These are phyloP conservation scores for Darksidea phi DNA, from an alignment of 495 filamentous ascomycete species.

Conservation along the genomic window DNA sequence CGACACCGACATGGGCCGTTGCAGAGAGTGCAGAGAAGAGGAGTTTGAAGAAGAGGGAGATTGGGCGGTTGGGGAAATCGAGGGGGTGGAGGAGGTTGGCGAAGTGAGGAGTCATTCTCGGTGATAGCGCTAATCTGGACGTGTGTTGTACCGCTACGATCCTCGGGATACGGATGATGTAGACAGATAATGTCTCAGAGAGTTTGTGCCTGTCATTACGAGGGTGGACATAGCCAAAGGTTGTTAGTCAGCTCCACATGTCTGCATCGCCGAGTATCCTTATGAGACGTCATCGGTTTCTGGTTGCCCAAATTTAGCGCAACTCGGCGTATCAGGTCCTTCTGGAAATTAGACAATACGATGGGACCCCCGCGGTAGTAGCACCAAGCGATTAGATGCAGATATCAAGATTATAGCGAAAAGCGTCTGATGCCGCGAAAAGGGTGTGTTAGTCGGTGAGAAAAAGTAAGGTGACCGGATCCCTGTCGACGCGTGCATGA, in stretches of 20 bases:
- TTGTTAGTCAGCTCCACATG: background rate
- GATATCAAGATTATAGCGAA: too few relatives aligned
- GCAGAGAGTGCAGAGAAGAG: conserved; percentile 2
- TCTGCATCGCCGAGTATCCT: background rate
- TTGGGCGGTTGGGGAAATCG: conserved; percentile 14
- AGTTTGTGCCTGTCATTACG: too few relatives aligned
- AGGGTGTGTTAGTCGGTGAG: background rate
- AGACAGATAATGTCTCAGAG: too few relatives aligned
- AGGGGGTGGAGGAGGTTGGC: conserved; percentile 4
- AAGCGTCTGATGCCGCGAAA: too few relatives aligned
- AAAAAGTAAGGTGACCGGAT: too few relatives aligned
- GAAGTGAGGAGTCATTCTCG: background rate
- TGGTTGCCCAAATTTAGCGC: background rate
- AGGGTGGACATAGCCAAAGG: too few relatives aligned
- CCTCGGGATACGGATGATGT: too few relatives aligned
- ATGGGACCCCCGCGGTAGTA: too few relatives aligned
- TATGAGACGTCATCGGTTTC: conserved; percentile 17
- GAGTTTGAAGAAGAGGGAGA: conserved; percentile 11
- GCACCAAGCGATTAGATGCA: too few relatives aligned
- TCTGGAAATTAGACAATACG: too few relatives aligned
- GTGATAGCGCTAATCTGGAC: background rate
- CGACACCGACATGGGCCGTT: conserved; percentile 23
- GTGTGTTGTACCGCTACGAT: too few relatives aligned
- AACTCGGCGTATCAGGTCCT: background rate
- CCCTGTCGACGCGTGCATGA: too few relatives aligned